These are phyloP conservation scores for Calvatia gigantea DNA, from an alignment of 768 basidiomycete genomes.

Conservation along the genomic window DNA sequence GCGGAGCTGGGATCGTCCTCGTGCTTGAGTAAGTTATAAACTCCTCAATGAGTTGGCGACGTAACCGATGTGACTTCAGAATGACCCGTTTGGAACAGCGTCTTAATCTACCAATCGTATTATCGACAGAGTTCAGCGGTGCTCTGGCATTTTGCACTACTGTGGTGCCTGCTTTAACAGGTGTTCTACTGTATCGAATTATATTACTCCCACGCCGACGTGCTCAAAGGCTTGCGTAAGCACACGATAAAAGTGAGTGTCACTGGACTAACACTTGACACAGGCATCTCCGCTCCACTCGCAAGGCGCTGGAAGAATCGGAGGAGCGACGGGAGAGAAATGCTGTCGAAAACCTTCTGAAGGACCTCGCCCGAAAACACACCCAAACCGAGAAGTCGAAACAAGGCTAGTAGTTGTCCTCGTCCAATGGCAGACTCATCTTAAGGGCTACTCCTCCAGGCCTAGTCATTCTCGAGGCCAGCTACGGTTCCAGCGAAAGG, in stretches of 20 bases:
- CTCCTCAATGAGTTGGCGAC: slow-evolving; percentile 5
- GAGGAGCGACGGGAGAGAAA: slow-evolving; percentile 61
- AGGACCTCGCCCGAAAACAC: slow-evolving; percentile 63
- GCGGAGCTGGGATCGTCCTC: slow-evolving; percentile 45
- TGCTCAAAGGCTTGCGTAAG: slow-evolving; percentile 51
- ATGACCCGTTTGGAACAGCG: slow-evolving; percentile 54
- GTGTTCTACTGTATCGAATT: slow-evolving; percentile 53
- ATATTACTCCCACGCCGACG: slow-evolving; percentile 54
- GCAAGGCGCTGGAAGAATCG: slow-evolving; percentile 59
- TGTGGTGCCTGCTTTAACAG: slow-evolving; percentile 52
- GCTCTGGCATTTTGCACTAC: slow-evolving; percentile 45
- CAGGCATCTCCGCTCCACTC: slow-evolving; percentile 67
- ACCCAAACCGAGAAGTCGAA: slow-evolving; percentile 58
- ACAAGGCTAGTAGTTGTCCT: slow-evolving; percentile 46
- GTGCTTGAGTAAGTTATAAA: slow-evolving; percentile 50
- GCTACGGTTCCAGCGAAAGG: slow-evolving; percentile 57
- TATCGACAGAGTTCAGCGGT: slow-evolving; percentile 49
- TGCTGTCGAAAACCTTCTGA: slow-evolving; percentile 59
- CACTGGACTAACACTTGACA: background rate
- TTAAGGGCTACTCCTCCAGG: slow-evolving; percentile 41
- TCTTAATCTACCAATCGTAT: slow-evolving; percentile 52
- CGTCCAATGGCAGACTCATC: background rate
- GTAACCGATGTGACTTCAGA: slow-evolving; percentile 30
- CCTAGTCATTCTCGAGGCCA: slow-evolving; percentile 72
- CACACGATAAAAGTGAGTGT: background rate